Base-by-base conservation (phyloP, 2,329 filamentous ascomycete genomes). In the Fusarium fracticaudum region DNA sequence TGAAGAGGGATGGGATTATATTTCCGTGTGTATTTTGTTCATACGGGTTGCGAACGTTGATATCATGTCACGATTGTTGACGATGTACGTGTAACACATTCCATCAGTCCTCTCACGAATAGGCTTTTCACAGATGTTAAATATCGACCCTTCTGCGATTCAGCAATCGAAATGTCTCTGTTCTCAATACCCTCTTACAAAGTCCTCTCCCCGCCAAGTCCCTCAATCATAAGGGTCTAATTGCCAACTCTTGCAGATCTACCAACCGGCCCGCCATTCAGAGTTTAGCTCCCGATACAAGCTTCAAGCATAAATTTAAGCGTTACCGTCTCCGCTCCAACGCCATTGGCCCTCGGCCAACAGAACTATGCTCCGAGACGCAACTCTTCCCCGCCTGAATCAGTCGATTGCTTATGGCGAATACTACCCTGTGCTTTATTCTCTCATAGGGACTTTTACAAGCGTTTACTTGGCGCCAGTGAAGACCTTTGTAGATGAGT, bases 361-460 rank as follows among this genome's bases (percentile, higher is more conserved):
- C 53, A 74, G 69, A 74, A 72, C 37, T 74, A 72, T 58, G 29
- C 63, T 44, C 72, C 72, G 72, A 72, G 41, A 20, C 17, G 35
- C 18, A 45, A 17, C 20, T 45, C 22, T 60, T 60, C 70, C 58
- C 66, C 60, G 45, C 64, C 35, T 64, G 53, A 43, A 62, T 67
- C 71, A 63, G 69, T 44, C 55, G 48, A 64, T 71, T 67, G 45
- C 66, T 60, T 53, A 67, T 45, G 45, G 40, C 33, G 33, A 70
- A 58, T 64, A 38, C 50, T 24, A 58, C 64, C 44, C 29, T 60
- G n/a, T 41, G 22, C 53, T 40, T 10, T 41, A 29, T 15, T 15
- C n/a, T 59, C 11, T 35, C 15, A 37, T 29, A 55, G 26, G 50
- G n/a, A 47, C 38, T 53, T 44, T 35, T 22, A 31, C 40, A 43